Conservation (phyloP, 768 basidiomycete genomes). For the Amanita exitialis region DNA sequence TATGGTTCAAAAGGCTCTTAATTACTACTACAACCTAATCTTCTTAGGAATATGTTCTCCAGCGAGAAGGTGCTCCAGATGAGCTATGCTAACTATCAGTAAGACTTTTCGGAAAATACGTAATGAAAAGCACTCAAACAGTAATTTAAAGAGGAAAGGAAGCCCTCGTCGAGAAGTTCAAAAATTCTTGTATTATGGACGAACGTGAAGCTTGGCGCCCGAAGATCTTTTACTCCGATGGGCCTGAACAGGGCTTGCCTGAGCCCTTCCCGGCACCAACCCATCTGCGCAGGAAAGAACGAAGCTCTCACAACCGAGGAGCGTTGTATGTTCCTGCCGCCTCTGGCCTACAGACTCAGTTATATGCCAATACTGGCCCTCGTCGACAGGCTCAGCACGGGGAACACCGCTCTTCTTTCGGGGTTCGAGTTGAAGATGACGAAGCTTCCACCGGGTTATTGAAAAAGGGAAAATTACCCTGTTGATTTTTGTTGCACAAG, state of each 20-base stretch:
- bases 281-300: conserved; percentile 71
- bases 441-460: not conserved
- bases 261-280: conserved; percentile 81
- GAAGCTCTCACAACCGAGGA: conserved; percentile 72
- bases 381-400: conserved; percentile 11
- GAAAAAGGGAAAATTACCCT: conserved; percentile 1
- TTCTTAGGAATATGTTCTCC: conserved; percentile 80
- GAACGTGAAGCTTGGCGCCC: conserved; percentile 77
- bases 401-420: not conserved
- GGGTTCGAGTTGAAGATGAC: not conserved
- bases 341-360: conserved; percentile 3
- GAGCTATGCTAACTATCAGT: conserved; percentile 93
- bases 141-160: conserved; percentile 64
- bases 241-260: conserved; percentile 60
- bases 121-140: not conserved
- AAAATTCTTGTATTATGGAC: conserved; percentile 86
- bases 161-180: conserved; percentile 85
- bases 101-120: conserved; percentile 19
- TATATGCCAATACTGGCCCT: conserved; percentile 2
- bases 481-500: not conserved
- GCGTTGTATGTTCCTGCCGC: conserved; percentile 48
- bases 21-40: not conserved
- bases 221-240: conserved; percentile 74
- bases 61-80: conserved; percentile 87
- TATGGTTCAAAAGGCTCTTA: conserved; percentile 19